Conservation (phyloP, 371 early-diverging fungal species). For the Phascolomyces articulosus region DNA sequence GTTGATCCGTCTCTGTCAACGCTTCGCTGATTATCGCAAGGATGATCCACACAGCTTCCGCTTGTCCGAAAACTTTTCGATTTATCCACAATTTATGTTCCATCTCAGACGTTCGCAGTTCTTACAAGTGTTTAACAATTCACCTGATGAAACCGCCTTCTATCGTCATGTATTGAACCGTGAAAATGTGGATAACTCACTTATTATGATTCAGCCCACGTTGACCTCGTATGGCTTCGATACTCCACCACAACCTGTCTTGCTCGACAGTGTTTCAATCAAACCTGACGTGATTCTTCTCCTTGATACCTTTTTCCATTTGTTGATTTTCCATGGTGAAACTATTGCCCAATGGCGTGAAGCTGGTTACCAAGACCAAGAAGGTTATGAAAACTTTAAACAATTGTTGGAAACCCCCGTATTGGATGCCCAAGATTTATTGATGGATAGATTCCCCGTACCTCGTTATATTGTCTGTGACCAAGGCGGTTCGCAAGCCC, state of each 20-base stretch:
- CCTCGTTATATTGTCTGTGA: slow-evolving; percentile 99
- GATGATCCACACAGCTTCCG: slow-evolving; percentile 95
- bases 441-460: slow-evolving; percentile 96
- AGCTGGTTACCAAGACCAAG: slow-evolving; percentile 54
- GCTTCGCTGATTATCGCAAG: slow-evolving; percentile 95
- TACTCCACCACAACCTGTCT: slow-evolving; percentile 90
- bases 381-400: slow-evolving; percentile 82
- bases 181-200: slow-evolving; percentile 94
- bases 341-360: slow-evolving; percentile 73
- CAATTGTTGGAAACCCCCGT: slow-evolving; percentile 91
- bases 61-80: slow-evolving; percentile 94
- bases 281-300: slow-evolving; percentile 96
- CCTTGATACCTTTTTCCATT: slow-evolving; percentile 90
- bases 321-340: slow-evolving; percentile 53
- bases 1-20: slow-evolving; percentile 97
- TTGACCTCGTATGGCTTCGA: slow-evolving; percentile 94
- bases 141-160: slow-evolving; percentile 99
- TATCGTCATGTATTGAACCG: slow-evolving; percentile 92
- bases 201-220: slow-evolving; percentile 99
- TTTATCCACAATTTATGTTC: slow-evolving; percentile 99
- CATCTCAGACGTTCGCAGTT: slow-evolving; percentile 98
- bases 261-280: slow-evolving; percentile 97
- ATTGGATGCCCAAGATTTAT: slow-evolving; percentile 87
- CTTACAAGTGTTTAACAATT: slow-evolving; percentile 99
- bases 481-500: slow-evolving; percentile 98